phyloP scores from a whole-genome alignment of 805 yeast species.

The Starmerella potacharoeniae region DNA sequence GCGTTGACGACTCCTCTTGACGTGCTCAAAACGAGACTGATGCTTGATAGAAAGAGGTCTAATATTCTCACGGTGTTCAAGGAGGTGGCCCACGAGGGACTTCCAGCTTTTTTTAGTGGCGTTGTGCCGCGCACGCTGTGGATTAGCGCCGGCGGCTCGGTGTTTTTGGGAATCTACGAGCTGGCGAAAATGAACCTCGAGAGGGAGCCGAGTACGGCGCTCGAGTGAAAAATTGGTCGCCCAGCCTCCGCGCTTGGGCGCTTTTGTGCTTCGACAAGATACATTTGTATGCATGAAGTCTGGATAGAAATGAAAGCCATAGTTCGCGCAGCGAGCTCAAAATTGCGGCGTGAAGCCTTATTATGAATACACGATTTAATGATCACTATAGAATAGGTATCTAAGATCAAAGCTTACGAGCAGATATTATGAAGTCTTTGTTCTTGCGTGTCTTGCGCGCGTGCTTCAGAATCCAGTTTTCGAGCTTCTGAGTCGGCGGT shows the following conservation, averaged over 20 bases:
- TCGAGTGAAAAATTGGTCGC: not conserved
- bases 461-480: conserved; percentile 36
- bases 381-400: not conserved
- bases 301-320: too few relatives aligned
- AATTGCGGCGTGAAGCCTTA: too few relatives aligned
- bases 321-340: too few relatives aligned
- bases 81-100: conserved; percentile 53
- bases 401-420: not conserved
- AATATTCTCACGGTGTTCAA: conserved; percentile 42
- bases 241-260: not conserved
- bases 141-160: conserved; percentile 98
- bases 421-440: conserved; percentile 31
- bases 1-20: conserved; percentile 92
- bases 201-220: not conserved
- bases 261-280: too few relatives aligned
- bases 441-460: conserved; percentile 44
- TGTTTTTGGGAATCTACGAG: conserved; percentile 90
- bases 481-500: conserved; percentile 40
- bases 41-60: conserved; percentile 41
- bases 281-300: too few relatives aligned
- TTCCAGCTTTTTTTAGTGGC: conserved; percentile 62
- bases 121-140: conserved; percentile 93
- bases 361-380: too few relatives aligned
- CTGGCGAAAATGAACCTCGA: conserved; percentile 6
- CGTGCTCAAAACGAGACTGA: conserved; percentile 83